Evolutionary conservation across 202 grass and related monocot species (phyloP), one percentile per base, ranked within the genome.

Genomic region (Dendrocalamus latiflorus): DNA sequence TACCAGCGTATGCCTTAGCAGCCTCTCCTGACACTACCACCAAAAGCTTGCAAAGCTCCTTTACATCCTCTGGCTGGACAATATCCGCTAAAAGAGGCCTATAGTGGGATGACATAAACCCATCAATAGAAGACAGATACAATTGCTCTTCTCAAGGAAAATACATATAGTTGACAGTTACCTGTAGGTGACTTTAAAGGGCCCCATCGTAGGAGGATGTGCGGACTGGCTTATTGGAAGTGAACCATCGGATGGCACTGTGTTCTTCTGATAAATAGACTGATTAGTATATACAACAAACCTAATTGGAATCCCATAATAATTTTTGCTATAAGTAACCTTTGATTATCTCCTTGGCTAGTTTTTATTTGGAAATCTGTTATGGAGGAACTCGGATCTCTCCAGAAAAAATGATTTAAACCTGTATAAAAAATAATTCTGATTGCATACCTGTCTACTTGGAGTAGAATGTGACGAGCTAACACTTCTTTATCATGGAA

Each of bases 51-150:
- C 96, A 99, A 6, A 99, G 87, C 43, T 92, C 91, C 75, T 90
- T 95, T 71, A 95, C 84, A 42, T 99, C 87, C 75, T 90, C 89
- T 70, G 70, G 34, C 86, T 93, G 89, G 66, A 99, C 84, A 83
- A 90, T 87, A 73, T 99, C 91, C 42, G 96, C 93, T 89, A 99
- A 92, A 86, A 99, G 89, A 91, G 96, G 89, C 89, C 96, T 99
- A 39, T 59, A 92, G 45, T 72, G 76, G 78, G 54, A 79, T 85
- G 75, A 63, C 28, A 87, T 37, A 45, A 90, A 74, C 20, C 22
- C 65, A 79, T 81, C 84, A 88, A 65, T 72, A 80, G 9, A 87
- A 64, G 70, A 90, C 30, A 73, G 61, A 67, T 62, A 67, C 20
- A 16, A 83, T 55, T 70, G 56, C 30, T 38, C 50, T 51, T 62